Base-by-base conservation (phyloP, 2,329 filamentous ascomycete genomes). In the Fusarium armeniacum region DNA sequence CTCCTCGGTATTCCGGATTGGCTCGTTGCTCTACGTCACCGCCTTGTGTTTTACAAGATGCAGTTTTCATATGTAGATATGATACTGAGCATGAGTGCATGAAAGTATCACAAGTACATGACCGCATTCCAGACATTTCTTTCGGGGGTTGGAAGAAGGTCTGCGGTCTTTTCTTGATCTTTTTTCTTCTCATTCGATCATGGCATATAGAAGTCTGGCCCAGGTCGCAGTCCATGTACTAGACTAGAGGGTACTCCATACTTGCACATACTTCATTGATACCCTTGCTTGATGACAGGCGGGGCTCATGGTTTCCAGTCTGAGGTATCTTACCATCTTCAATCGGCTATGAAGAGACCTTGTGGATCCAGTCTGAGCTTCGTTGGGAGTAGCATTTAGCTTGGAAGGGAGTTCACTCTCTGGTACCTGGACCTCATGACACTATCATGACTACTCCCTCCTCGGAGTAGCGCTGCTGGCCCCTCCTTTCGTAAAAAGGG, bases 401-500 rank as follows among this genome's bases (percentile, higher is more conserved):
- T 57, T 65, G 30, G 24, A 20, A 26, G 38, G 43, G 41, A 70
- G 43, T 67, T 70, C 57, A 44, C 51, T 51, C 54, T 58, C 22
- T 49, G 52, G 69, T 70, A 70, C 69, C 65, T 58, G 43, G 53
- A 71, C 65, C 65, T 67, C 60, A 69, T 55, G 52, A 45, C 62
- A 41, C 50, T 64, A 69, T 67, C 67, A 69, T 70, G 67, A 67
- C 55, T 64, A 63, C 58, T 63, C 44, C 32, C 38, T 64, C 50
- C 44, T 58, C 47, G 62, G 59, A 60, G 53, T 65, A 58, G 53
- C 52, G 50, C 35, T 65, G 54, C 58, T 30, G 58, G 63, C 58
- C 67, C 67, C 67, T 64, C 62, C 62, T 68, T 70, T 62, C 58
- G 64, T 60, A 67, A 68, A 67, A 68, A 54, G 50, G 26, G 26